Conservation (phyloP, 306 rosid genomes). For the Purshia tridentata region DNA sequence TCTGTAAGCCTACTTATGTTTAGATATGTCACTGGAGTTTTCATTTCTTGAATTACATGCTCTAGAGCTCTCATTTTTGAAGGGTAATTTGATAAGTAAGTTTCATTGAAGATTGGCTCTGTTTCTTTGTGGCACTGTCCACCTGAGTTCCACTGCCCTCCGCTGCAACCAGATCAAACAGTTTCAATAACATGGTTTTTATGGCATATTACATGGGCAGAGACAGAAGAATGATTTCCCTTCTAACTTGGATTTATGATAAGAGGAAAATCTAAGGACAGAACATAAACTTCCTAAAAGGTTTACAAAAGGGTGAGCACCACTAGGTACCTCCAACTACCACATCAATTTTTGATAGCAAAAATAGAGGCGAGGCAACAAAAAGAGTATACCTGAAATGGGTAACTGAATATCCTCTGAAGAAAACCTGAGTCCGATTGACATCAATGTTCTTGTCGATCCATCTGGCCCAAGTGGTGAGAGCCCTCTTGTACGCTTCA, state of each 20-base stretch:
- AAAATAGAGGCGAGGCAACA: neutral
- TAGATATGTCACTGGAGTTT: conserved; percentile 63
- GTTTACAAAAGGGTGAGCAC: neutral
- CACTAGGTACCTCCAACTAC: neutral
- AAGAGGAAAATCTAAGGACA: neutral
- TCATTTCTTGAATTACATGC: conserved; percentile 58
- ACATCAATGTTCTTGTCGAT: conserved; percentile 53
- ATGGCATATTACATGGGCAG: neutral
- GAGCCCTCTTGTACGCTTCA: conserved; percentile 77
- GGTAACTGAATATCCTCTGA: conserved; percentile 85
- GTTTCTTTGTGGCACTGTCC: conserved; percentile 84
- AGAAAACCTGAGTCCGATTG: conserved; percentile 72
- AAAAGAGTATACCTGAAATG: conserved; percentile 70
- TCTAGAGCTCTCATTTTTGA: conserved; percentile 85
- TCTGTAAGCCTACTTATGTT: conserved; percentile 86
- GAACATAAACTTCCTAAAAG: neutral
- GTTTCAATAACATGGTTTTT: neutral
- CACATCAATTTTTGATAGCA: neutral
- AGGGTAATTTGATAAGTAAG: conserved; percentile 58
- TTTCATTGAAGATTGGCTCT: conserved; percentile 62
- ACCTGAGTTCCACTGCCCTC: conserved; percentile 97
- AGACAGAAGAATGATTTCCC: neutral
- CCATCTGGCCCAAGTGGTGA: conserved; percentile 91
- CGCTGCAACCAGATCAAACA: conserved; percentile 51
- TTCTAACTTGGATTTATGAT: neutral